Conservation (phyloP, 176 grass and related monocot genomes). For the Oryza meridionalis region DNA sequence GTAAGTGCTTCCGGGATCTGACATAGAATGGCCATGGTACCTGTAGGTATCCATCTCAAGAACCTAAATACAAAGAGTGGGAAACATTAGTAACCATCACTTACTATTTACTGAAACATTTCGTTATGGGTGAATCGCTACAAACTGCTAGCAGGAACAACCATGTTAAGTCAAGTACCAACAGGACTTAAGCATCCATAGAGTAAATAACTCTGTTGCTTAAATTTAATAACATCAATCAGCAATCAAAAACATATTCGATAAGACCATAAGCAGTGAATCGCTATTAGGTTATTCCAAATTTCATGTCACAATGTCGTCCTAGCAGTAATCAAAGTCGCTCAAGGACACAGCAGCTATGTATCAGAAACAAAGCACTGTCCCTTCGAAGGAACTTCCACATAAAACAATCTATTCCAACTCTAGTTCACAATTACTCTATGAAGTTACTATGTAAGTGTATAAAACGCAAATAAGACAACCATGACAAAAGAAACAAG, state of each 20-base stretch:
- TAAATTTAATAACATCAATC: conserved; percentile 14
- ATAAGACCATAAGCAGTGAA: background rate
- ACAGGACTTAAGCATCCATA: background rate
- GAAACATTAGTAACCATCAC: conserved; percentile 28
- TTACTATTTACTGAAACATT: conserved; percentile 7
- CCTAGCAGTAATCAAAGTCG: background rate
- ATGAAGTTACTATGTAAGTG: background rate
- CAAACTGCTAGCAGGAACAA: background rate
- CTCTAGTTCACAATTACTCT: background rate
- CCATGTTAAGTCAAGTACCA: background rate
- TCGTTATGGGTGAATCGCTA: background rate
- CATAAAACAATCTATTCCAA: background rate
- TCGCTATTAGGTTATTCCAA: conserved; percentile 4
- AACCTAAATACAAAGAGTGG: conserved; percentile 56
- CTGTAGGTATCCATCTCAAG: conserved; percentile 99
- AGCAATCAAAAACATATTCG: background rate
- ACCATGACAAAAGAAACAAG: background rate
- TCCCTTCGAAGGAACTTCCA: background rate
- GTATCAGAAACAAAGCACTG: background rate
- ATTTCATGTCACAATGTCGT: conserved; percentile 14
- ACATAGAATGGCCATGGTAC: conserved; percentile 98
- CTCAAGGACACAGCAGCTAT: background rate
- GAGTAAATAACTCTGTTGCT: background rate
- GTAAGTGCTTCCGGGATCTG: conserved; percentile 98
- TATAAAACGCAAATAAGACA: background rate